These are phyloP conservation scores for Boechera divaricarpa DNA, from an alignment of 345 rosid genomes.

Conservation along the genomic window DNA sequence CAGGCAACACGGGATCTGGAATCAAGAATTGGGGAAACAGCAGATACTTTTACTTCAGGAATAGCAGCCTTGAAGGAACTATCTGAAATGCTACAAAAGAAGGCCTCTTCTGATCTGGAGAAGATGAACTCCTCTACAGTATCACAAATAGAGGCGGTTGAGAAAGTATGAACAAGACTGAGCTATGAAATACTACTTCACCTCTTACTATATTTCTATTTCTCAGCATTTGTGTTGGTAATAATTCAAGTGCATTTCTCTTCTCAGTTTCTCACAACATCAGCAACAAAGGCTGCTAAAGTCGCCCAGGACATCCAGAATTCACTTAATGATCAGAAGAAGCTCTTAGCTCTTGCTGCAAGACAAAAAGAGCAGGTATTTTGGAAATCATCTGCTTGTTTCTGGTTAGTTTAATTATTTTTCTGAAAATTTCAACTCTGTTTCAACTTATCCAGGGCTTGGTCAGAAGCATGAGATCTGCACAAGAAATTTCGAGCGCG, in stretches of 20 bases:
- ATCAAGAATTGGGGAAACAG: conserved; percentile 62
- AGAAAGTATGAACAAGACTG: conserved; percentile 55
- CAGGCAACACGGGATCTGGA: conserved; percentile 73
- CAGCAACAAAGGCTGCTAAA: conserved; percentile 60
- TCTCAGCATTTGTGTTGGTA: not conserved
- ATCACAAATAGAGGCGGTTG: conserved; percentile 56
- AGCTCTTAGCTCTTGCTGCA: conserved; percentile 60
- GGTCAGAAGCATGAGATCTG: conserved; percentile 59
- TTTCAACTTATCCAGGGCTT: conserved; percentile 54
- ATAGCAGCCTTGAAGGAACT: conserved; percentile 57
- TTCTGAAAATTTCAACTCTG: conserved; percentile 10
- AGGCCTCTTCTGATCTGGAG: conserved; percentile 64
- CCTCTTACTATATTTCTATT: conserved; percentile 1
- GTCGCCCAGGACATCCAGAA: conserved; percentile 57
- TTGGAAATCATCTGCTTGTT: not conserved
- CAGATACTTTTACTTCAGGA: conserved; percentile 63
- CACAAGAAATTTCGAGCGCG: conserved; percentile 66
- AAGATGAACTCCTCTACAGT: conserved; percentile 50
- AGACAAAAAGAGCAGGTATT: conserved; percentile 74
- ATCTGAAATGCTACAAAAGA: conserved; percentile 54
- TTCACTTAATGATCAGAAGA: conserved; percentile 69
- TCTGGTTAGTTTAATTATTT: conserved; percentile 15
- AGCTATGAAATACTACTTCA: conserved; percentile 6
- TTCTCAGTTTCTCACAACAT: conserved; percentile 62
- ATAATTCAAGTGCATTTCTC: conserved; percentile 9